Percentiles rank a stretch among this genome's conserved stretches.
Evolutionary conservation across 2,329 filamentous ascomycete genomes (phyloP).

Genomic region (Ophiostoma piceae): DNA sequence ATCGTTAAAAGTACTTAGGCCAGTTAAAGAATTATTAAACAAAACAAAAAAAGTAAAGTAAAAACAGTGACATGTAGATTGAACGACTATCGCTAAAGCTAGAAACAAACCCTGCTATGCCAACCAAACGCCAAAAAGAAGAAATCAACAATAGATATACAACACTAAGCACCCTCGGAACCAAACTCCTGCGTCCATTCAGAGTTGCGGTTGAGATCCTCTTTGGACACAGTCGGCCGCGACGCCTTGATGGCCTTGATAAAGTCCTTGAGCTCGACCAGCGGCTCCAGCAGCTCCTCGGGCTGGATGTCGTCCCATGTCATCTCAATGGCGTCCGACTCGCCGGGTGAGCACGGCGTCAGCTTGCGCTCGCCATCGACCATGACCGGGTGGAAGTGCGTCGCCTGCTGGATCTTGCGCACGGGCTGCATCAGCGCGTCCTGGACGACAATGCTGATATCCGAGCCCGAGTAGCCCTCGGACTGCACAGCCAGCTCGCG

Average conservation of each 20-base stretch:
- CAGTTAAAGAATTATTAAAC: neutral
- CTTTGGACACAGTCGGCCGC: conserved; percentile 81
- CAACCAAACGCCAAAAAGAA: conserved; percentile 7
- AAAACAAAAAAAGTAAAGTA: neutral
- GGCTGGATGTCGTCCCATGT: conserved; percentile 82
- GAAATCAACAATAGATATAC: conserved; percentile 3
- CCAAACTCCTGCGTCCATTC: conserved; percentile 98
- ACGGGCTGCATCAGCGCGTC: conserved; percentile 97
- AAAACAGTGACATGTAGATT: conserved; percentile 13
- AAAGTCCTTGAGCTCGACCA: conserved; percentile 86
- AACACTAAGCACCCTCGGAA: conserved; percentile 65
- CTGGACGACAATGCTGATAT: conserved; percentile 94
- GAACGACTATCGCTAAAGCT: conserved; percentile 15
- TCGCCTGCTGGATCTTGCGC: conserved; percentile 92
- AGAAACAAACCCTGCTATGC: conserved; percentile 16
- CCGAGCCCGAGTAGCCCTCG: conserved; percentile 91
- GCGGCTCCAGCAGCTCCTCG: conserved; percentile 78
- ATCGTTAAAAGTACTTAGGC: neutral
- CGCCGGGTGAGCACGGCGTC: conserved; percentile 92
- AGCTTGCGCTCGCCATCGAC: conserved; percentile 62
- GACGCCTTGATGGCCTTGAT: conserved; percentile 84
- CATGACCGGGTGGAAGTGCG: conserved; percentile 87
- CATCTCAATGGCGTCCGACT: conserved; percentile 82
- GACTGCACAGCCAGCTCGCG: conserved; percentile 72
- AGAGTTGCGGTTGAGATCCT: conserved; percentile 75